phyloP scores from a whole-genome alignment of 345 rosid species.

The Erodium maritimum region DNA sequence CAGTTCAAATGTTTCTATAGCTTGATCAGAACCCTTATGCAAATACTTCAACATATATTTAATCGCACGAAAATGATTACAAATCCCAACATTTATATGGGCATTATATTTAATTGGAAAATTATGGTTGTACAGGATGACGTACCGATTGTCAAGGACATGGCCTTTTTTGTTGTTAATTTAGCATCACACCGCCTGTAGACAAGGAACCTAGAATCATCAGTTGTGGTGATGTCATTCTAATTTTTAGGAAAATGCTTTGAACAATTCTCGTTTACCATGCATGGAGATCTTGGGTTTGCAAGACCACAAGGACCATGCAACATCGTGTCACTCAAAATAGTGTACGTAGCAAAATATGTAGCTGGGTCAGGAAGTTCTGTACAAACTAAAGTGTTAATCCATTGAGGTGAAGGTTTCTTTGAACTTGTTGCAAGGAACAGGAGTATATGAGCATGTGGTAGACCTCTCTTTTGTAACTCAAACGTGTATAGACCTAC shows the following conservation, averaged over 20 bases:
- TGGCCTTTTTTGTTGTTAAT: neutral
- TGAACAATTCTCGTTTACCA: neutral
- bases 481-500: too few species aligned
- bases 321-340: too few species aligned
- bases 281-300: neutral
- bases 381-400: too few species aligned
- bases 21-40: constrained; percentile 1
- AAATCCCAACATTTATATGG: constrained; percentile 5
- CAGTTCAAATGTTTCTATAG: too few species aligned
- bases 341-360: too few species aligned
- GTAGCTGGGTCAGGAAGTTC: too few species aligned
- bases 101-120: neutral
- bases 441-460: too few species aligned
- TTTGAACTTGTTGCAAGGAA: too few species aligned
- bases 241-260: neutral
- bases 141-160: neutral
- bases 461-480: too few species aligned
- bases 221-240: neutral
- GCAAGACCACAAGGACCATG: constrained; percentile 2
- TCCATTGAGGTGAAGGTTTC: too few species aligned
- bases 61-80: neutral
- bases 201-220: neutral
- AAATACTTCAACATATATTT: constrained; percentile 5
- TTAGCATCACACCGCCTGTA: neutral
- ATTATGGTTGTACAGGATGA: neutral